A percentile compares a stretch with the other conserved stretches of the same genome.
These are phyloP conservation scores for Diaporthe aspalathi DNA, from an alignment of 2,329 filamentous ascomycete species.

Conservation along the genomic window DNA sequence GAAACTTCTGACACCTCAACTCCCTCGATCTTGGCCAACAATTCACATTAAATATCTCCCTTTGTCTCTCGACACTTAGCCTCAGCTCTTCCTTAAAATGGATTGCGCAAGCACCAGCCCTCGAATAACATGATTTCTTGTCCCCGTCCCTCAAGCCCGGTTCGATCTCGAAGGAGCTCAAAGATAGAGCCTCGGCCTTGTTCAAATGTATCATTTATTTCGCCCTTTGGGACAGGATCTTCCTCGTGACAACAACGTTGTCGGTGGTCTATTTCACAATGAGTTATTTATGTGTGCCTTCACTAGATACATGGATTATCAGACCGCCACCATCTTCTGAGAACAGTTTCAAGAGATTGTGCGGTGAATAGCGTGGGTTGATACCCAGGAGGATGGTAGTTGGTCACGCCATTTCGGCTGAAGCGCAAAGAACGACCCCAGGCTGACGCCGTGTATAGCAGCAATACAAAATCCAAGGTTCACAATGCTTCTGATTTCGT, in stretches of 20 bases:
- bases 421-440: conserved; percentile 4
- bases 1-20: conserved; percentile 38
- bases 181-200: not conserved
- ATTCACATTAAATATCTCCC: conserved; percentile 29
- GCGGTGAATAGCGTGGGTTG: conserved; percentile 1
- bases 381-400: not conserved
- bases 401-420: not conserved
- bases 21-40: conserved; percentile 42
- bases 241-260: not conserved
- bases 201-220: not conserved
- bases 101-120: conserved; percentile 42
- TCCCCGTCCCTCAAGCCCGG: conserved; percentile 43
- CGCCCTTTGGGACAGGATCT: not conserved
- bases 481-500: not conserved
- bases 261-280: not conserved
- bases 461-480: not conserved
- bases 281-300: not conserved
- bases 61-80: conserved; percentile 40
- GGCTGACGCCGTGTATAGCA: too few species aligned
- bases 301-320: not conserved
- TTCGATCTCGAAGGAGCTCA: conserved; percentile 29
- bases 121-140: conserved; percentile 39
- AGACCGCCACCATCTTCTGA: not conserved
- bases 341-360: not conserved
- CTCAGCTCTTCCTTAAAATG: conserved; percentile 40